Evolutionary conservation across 257 asterid genomes (phyloP).

Genomic region (Scutellaria baicalensis): DNA sequence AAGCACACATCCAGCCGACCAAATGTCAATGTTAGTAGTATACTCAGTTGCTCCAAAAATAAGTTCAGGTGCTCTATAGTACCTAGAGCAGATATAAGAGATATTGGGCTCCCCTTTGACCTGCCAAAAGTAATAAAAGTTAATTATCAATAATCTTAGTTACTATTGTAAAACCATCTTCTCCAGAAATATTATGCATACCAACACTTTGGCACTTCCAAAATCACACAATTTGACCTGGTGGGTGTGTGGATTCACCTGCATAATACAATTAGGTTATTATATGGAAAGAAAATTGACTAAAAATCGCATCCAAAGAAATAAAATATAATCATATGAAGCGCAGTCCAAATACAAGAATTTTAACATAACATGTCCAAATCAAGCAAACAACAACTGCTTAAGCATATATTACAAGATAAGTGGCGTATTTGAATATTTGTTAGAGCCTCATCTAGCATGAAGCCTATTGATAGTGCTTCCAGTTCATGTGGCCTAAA

Average conservation of each 20-base stretch:
- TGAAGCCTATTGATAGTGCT: not conserved
- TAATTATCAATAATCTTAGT: conserved; percentile 3
- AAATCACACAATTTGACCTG: conserved; percentile 81
- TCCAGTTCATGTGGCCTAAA: not conserved
- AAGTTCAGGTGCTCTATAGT: conserved; percentile 80
- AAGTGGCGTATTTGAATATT: not conserved
- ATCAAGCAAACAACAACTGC: not conserved
- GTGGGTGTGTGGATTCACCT: conserved; percentile 86
- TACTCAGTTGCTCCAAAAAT: conserved; percentile 88
- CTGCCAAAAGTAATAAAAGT: conserved; percentile 30
- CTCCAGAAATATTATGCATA: conserved; percentile 23
- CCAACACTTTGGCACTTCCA: conserved; percentile 90
- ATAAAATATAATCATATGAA: not conserved
- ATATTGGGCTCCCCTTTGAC: conserved; percentile 87
- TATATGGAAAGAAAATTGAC: not conserved
- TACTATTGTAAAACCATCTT: conserved; percentile 2
- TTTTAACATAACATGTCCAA: not conserved
- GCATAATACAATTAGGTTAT: conserved; percentile 16
- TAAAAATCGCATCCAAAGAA: not conserved
- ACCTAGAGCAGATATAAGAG: conserved; percentile 86
- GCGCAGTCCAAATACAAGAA: conserved; percentile 10
- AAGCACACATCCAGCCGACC: conserved; percentile 89
- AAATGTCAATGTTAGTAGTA: conserved; percentile 68
- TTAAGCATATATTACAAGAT: not conserved
- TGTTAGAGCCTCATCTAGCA: not conserved